Conservation (phyloP, 257 asterid genomes). For the Ocimum tenuiflorum region DNA sequence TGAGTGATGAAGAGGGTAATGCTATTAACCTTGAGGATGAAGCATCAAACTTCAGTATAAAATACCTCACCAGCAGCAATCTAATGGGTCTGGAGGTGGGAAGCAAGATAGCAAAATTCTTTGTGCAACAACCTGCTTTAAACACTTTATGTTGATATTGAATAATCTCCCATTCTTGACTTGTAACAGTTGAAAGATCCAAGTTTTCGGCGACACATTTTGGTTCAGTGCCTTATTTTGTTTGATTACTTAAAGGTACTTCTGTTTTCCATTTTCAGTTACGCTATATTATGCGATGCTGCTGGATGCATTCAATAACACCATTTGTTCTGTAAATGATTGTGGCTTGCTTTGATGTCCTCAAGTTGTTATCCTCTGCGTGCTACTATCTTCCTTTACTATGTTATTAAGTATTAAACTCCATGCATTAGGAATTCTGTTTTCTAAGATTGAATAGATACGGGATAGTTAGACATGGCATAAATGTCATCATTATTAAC, state of each 20-base stretch:
- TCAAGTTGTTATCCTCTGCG: no score
- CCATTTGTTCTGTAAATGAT: no score
- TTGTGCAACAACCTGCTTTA: slow-evolving; percentile 10
- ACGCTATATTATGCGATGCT: no score
- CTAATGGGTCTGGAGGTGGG: slow-evolving; percentile 95
- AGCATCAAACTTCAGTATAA: slow-evolving; percentile 84
- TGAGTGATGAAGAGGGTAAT: slow-evolving; percentile 87
- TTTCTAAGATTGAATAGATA: no score
- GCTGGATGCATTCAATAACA: no score
- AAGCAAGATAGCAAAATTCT: not conserved
- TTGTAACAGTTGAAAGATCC: slow-evolving; percentile 84
- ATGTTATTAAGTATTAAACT: no score
- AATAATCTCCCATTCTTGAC: slow-evolving; percentile 8
- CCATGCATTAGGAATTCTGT: no score
- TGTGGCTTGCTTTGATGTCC: no score
- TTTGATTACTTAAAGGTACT: slow-evolving; percentile 92
- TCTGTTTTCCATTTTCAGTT: slow-evolving; percentile 15
- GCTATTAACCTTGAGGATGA: slow-evolving; percentile 78
- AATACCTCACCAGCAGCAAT: slow-evolving; percentile 92
- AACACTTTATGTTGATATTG: slow-evolving; percentile 11
- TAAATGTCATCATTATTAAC: no score
- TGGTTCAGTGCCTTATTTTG: slow-evolving; percentile 93
- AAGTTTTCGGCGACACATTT: slow-evolving; percentile 88
- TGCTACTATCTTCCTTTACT: no score
- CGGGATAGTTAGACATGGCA: no score